Evolutionary conservation across 441 rosid species (phyloP).

Genomic region (Cnidoscolus chayamansa): DNA sequence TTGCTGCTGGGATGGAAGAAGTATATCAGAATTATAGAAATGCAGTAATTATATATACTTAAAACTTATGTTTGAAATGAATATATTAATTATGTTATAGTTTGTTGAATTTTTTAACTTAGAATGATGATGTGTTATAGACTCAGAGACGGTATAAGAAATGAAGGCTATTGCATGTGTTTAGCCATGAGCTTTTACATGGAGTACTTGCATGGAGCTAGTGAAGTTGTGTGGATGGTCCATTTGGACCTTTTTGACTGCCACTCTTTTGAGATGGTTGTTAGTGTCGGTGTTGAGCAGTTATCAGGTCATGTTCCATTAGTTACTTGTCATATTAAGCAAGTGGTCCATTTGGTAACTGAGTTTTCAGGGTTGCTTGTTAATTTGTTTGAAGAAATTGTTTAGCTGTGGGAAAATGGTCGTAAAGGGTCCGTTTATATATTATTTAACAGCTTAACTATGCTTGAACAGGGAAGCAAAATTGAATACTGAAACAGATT

Average conservation of each 20-base stretch:
- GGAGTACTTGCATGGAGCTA: not conserved
- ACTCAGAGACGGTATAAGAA: not conserved
- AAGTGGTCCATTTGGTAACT: not conserved
- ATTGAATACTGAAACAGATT: not conserved
- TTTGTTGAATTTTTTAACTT: slow-evolving; percentile 12
- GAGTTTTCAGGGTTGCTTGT: not conserved
- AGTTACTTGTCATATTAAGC: not conserved
- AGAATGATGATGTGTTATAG: not conserved
- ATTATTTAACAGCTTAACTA: not conserved
- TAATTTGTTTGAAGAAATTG: not conserved
- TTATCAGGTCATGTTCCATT: not conserved
- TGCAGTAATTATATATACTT: slow-evolving; percentile 61
- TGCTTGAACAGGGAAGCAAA: not conserved
- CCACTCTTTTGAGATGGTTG: not conserved
- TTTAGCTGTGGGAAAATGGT: not conserved
- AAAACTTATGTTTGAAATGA: slow-evolving; percentile 29
- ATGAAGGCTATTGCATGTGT: not conserved
- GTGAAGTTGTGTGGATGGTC: not conserved
- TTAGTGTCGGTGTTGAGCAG: not conserved
- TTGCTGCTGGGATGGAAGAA: slow-evolving; percentile 85
- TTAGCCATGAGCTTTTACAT: not conserved
- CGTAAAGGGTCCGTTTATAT: not conserved
- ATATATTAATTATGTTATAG: slow-evolving; percentile 21
- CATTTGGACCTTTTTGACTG: not conserved
- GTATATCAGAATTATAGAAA: slow-evolving; percentile 81